Conservation (phyloP, 176 grass and related monocot genomes). For the Rhipidocladum racemiflorum region DNA sequence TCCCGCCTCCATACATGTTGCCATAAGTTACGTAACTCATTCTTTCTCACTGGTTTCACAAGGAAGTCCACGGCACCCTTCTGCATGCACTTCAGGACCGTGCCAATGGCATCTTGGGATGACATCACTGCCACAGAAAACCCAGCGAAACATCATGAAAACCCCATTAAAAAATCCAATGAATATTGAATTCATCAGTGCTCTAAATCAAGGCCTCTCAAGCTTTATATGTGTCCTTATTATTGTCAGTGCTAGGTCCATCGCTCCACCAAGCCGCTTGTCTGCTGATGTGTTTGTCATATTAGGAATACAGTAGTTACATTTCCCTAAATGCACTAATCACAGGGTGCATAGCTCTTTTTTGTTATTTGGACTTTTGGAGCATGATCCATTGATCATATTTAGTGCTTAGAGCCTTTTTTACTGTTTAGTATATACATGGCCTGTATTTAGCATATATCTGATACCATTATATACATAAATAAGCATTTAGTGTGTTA, state of each 20-base stretch:
- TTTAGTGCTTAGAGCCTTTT: background rate
- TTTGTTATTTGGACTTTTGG: background rate
- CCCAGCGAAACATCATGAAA: slow-evolving; percentile 16
- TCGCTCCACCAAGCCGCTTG: background rate
- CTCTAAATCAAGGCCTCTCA: background rate
- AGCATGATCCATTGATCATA: background rate
- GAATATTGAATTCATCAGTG: background rate
- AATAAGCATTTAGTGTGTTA: background rate
- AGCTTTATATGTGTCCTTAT: background rate
- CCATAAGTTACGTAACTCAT: slow-evolving; percentile 91
- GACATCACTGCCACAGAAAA: slow-evolving; percentile 84
- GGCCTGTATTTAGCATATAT: slow-evolving; percentile 20
- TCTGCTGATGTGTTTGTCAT: slow-evolving; percentile 7
- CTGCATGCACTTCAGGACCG: slow-evolving; percentile 94
- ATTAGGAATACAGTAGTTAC: slow-evolving; percentile 3
- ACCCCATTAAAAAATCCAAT: background rate
- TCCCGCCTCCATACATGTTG: slow-evolving; percentile 99
- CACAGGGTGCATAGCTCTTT: background rate
- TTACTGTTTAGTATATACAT: background rate
- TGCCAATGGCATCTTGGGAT: slow-evolving; percentile 86
- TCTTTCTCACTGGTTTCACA: slow-evolving; percentile 92
- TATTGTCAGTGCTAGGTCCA: background rate
- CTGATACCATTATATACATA: background rate
- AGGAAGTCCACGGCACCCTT: slow-evolving; percentile 93
- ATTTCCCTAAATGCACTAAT: background rate